Evolutionary conservation across 371 early-diverging fungal species (phyloP).

Genomic region (Rhizoclosmatium hyalinum): DNA sequence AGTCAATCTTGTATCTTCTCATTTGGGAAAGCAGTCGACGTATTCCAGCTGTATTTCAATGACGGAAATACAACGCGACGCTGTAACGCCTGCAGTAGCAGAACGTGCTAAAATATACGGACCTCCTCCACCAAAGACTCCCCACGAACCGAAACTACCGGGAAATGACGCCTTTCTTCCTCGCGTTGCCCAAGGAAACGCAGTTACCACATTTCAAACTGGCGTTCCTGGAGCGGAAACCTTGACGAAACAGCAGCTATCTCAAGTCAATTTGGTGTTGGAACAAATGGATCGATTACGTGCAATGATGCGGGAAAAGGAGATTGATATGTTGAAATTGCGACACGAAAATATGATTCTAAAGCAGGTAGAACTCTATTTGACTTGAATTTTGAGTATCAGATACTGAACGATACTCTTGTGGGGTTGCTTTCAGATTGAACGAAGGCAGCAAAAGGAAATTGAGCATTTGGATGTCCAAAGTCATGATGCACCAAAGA

Average conservation of each 20-base stretch:
- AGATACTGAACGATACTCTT: neutral
- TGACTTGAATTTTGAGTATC: neutral
- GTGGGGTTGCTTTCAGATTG: slow-evolving; percentile 41
- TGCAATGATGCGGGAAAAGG: slow-evolving; percentile 49
- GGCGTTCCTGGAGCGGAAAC: neutral
- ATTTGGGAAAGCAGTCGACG: too few species aligned
- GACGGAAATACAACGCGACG: slow-evolving; percentile 12
- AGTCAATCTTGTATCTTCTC: too few species aligned
- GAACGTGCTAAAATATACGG: slow-evolving; percentile 27
- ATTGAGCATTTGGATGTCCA: slow-evolving; percentile 49
- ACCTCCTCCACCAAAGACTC: slow-evolving; percentile 1
- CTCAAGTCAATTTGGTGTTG: slow-evolving; percentile 33
- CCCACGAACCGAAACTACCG: neutral
- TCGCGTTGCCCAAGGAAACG: neutral
- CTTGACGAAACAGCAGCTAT: slow-evolving; percentile 7
- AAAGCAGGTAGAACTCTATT: slow-evolving; percentile 46
- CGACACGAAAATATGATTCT: slow-evolving; percentile 53
- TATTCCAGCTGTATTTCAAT: neutral
- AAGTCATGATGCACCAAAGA: slow-evolving; percentile 53
- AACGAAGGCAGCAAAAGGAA: slow-evolving; percentile 58
- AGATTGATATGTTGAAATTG: slow-evolving; percentile 44
- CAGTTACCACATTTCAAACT: neutral
- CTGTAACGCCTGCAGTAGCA: neutral
- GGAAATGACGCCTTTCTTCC: slow-evolving; percentile 13
- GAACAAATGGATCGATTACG: slow-evolving; percentile 43